Conservation (phyloP, 2,329 filamentous ascomycete genomes). For the Verticillium alfalfae region DNA sequence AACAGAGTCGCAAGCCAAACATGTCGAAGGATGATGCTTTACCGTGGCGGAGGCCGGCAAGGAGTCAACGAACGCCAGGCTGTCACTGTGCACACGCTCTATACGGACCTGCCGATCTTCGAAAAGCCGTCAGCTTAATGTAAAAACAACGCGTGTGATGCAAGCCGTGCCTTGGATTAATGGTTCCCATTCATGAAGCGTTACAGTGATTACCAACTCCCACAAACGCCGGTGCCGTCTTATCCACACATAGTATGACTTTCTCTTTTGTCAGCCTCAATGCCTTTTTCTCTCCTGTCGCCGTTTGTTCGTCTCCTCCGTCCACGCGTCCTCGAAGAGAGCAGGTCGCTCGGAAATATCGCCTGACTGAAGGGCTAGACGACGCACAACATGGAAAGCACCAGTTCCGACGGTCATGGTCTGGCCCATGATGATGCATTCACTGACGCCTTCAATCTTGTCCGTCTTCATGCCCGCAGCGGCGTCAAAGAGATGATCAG, state of each 20-base stretch:
- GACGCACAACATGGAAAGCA: conserved; percentile 81
- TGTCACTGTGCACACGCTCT: not conserved
- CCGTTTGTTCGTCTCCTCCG: conserved; percentile 19
- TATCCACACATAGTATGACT: not conserved
- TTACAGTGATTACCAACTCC: not conserved
- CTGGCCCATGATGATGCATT: conserved; percentile 98
- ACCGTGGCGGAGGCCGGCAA: too few relatives aligned
- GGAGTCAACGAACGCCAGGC: too few relatives aligned
- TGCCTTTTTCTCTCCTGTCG: conserved; percentile 2
- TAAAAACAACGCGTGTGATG: not conserved
- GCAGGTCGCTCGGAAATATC: conserved; percentile 55
- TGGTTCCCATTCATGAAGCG: not conserved
- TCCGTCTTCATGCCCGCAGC: conserved; percentile 90
- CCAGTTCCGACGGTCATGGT: conserved; percentile 89
- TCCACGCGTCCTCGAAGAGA: conserved; percentile 67
- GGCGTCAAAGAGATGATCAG: conserved; percentile 93
- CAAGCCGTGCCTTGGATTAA: not conserved
- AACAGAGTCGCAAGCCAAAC: not conserved
- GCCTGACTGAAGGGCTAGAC: conserved; percentile 60
- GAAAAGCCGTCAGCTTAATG: not conserved
- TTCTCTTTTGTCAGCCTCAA: not conserved
- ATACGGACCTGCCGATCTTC: not conserved
- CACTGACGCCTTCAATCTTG: conserved; percentile 84
- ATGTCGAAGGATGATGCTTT: not conserved
- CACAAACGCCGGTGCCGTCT: not conserved